Base-by-base conservation (phyloP, 1,284 basidiomycete genomes). In the Heterobasidion parviporum region DNA sequence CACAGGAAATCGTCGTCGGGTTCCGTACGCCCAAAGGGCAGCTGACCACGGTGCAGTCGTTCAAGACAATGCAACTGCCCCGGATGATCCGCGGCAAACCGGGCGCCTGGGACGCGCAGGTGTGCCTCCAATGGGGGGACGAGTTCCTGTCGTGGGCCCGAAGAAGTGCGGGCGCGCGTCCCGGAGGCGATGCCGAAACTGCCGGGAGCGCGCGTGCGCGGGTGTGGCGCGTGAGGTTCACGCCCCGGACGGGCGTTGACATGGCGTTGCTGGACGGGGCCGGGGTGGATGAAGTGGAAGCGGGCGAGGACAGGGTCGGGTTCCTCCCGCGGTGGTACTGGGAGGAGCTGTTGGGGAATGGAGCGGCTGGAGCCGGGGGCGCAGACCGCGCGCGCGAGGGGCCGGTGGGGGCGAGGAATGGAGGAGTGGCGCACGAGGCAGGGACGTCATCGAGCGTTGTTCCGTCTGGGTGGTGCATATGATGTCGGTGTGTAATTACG, bases 1-100 rank as follows among this genome's bases (percentile, higher is more conserved):
- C 43, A 53, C 59, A 95, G 86, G 85, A 88, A 65, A 86, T 99
- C 54, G 75, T 95, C 15, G 91, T 98, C 14, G 96, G 96, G 12
- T 99, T 98, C 70, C 85, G 96, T 53, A 92, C 89, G 48, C 84
- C 85, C 15, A 72, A 79, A 32, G 94, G 94, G 12, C 75, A 81
- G 18, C 64, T 94, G 14, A 74, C 73, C 7, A 79, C 81, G 8
- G 75, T 79, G 14, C 82, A 87, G 65, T 72, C 76, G 1, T 93
- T 92, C 71, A 77, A 85, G 60, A 92, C 89, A 6, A 75, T 84
- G 48, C 71, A 86, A 60, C 76, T 92, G 49, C 87, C 89, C 48
- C 78, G 87, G 55, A 71, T 86, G 58, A 82, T 92, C n/a, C 82
- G 88, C 49, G 83, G 82, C 7, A 88, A 87, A 62, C 77, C 83